Evolutionary conservation across 306 rosid genomes (phyloP), one percentile per base, ranked within the genome.

Genomic region (Ormosia semicastrata): DNA sequence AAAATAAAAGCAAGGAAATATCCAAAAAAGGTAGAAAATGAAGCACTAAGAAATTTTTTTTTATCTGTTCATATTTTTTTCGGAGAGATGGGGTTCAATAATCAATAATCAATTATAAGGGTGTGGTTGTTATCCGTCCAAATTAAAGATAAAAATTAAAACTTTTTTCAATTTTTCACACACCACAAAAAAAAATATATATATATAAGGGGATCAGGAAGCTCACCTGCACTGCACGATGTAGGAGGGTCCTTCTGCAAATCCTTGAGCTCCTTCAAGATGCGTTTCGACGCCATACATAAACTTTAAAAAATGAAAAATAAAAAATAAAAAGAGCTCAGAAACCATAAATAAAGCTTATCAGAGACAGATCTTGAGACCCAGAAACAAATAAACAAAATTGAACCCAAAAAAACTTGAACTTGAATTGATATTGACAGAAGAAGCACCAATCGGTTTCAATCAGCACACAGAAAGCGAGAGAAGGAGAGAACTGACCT

Each of bases 231-330:
- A 68, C 97, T 93, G 89, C 94, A 93, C 24, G 97, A 93, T 29
- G 94, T 87, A 8, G 97, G 97, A 80, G 92, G 97, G 79, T 93
- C 97, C 81, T 93, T 93, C 95, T 91, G 97, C 84, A 93, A 87
- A 87, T 91, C 95, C 94, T 93, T 93, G 65, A 91, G 97, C 84
- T 93, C 97, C 89, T 93, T 91, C 90, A 91, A 84, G 90, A 93
- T 93, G 65, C 94, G 94, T 78, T 93, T 93, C 18, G 97, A 93
- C 24, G 95, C 97, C 97, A 93, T 93, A 18, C 2, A 39, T 53
- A 10, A 80, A 59, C 47, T 33, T 17, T 10, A 7, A n/a, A 40
- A 6, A 3, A 10, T 7, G 2, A 11, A 74, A 12, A 14, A 11
- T 8, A 17, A 30, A n/a, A 50, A 14, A 11, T 8, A 17, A 30